Conservation (phyloP, 1,139 yeast species). For the Pichia terricola region DNA sequence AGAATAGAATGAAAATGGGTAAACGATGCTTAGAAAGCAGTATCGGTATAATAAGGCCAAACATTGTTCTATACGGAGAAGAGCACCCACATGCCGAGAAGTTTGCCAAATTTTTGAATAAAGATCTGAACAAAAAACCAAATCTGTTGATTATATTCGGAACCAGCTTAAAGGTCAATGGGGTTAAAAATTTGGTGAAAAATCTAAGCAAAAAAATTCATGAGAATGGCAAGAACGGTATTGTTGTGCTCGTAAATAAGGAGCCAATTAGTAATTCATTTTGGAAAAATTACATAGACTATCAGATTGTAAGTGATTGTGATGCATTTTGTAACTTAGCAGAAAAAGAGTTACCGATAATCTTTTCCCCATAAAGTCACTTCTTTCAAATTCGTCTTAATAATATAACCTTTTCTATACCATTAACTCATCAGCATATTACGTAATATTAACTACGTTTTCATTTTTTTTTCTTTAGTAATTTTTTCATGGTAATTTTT, state of each 20-base stretch:
- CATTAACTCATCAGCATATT: no score
- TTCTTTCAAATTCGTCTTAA: no score
- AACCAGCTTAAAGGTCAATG: slow-evolving; percentile 66
- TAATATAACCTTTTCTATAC: no score
- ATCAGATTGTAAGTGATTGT: slow-evolving; percentile 70
- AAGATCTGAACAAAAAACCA: slow-evolving; percentile 48
- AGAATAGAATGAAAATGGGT: slow-evolving; percentile 47
- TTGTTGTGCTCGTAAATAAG: slow-evolving; percentile 55
- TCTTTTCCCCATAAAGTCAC: no score
- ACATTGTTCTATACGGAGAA: slow-evolving; percentile 71
- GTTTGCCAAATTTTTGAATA: slow-evolving; percentile 48
- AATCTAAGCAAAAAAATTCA: slow-evolving; percentile 50
- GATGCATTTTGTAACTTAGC: slow-evolving; percentile 64
- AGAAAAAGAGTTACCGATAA: slow-evolving; percentile 41
- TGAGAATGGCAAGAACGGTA: slow-evolving; percentile 41
- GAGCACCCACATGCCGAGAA: slow-evolving; percentile 66
- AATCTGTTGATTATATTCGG: slow-evolving; percentile 66
- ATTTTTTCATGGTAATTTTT: no score
- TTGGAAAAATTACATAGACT: slow-evolving; percentile 58
- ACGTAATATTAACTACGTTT: no score
- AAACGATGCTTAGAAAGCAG: slow-evolving; percentile 44
- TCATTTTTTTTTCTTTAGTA: background rate
- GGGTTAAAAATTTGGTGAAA: slow-evolving; percentile 59
- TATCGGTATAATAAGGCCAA: slow-evolving; percentile 62
- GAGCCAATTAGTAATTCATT: slow-evolving; percentile 35